Percentiles rank a stretch among this genome's conserved stretches.
Evolutionary conservation across 768 basidiomycete genomes (phyloP).

Genomic region (Exidia glandulosa): DNA sequence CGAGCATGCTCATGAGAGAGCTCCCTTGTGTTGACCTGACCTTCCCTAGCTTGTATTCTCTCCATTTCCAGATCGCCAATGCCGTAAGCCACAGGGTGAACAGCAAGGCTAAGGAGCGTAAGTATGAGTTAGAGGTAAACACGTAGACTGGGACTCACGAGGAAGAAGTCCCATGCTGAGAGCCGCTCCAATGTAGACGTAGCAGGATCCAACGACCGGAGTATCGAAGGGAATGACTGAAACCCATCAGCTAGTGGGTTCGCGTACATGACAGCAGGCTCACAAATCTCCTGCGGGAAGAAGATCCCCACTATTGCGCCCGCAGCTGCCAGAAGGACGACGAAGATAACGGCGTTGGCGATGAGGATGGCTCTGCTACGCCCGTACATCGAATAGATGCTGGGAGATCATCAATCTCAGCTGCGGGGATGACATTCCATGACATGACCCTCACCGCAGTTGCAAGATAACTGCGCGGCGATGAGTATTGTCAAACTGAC

Average conservation of each 20-base stretch:
- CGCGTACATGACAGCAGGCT: not conserved
- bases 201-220: not conserved
- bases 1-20: not conserved
- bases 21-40: not conserved
- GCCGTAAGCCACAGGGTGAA: not conserved
- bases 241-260: not conserved
- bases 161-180: not conserved
- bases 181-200: not conserved
- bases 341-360: not conserved
- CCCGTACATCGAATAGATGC: not conserved
- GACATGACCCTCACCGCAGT: not conserved
- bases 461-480: not conserved
- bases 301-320: not conserved
- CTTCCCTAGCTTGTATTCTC: not conserved
- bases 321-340: not conserved
- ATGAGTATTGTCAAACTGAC: not conserved
- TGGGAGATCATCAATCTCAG: not conserved
- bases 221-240: not conserved
- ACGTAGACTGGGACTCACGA: not conserved
- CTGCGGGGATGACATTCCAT: not conserved
- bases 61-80: not conserved
- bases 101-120: not conserved
- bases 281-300: not conserved
- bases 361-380: not conserved
- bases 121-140: not conserved